Conservation (phyloP, 345 rosid species). For the Xanthoceras sorbifolium region DNA sequence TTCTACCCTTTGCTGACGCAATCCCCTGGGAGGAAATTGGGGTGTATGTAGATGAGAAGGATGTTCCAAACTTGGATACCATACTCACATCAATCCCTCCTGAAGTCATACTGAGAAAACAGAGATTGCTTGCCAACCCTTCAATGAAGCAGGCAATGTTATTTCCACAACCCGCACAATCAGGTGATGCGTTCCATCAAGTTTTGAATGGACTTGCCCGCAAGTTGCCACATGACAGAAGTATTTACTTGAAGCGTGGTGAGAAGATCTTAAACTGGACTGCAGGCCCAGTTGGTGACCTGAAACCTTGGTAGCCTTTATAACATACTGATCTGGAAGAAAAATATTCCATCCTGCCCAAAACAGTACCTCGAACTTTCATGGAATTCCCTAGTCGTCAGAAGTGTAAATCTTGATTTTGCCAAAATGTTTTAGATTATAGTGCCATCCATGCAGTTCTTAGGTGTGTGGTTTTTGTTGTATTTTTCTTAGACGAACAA, state of each 20-base stretch:
- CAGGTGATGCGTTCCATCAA: constrained; percentile 97
- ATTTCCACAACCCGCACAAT: constrained; percentile 91
- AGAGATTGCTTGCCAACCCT: constrained; percentile 94
- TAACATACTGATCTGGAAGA: constrained; percentile 6
- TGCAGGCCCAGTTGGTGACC: constrained; percentile 85
- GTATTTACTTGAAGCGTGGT: constrained; percentile 58
- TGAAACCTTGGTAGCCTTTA: constrained; percentile 83
- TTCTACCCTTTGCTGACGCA: constrained; percentile 94
- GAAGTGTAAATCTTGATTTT: constrained; percentile 27
- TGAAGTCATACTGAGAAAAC: constrained; percentile 82
- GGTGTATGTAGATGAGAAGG: constrained; percentile 90
- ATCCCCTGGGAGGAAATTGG: constrained; percentile 99
- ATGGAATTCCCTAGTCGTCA: neutral
- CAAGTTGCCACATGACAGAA: constrained; percentile 72
- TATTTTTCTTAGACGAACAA: neutral
- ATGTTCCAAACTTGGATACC: constrained; percentile 85
- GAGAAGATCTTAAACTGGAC: constrained; percentile 89
- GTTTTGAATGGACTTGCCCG: constrained; percentile 95
- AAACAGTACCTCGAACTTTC: neutral
- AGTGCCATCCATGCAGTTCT: neutral
- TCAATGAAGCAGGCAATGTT: constrained; percentile 98
- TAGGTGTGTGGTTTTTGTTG: neutral
- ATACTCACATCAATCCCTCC: constrained; percentile 91
- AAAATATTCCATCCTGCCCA: neutral
- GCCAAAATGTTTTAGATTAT: constrained; percentile 10